Evolutionary conservation across 768 basidiomycete genomes (phyloP), one percentile per base, ranked within the genome.

Genomic region (Suillus discolor): DNA sequence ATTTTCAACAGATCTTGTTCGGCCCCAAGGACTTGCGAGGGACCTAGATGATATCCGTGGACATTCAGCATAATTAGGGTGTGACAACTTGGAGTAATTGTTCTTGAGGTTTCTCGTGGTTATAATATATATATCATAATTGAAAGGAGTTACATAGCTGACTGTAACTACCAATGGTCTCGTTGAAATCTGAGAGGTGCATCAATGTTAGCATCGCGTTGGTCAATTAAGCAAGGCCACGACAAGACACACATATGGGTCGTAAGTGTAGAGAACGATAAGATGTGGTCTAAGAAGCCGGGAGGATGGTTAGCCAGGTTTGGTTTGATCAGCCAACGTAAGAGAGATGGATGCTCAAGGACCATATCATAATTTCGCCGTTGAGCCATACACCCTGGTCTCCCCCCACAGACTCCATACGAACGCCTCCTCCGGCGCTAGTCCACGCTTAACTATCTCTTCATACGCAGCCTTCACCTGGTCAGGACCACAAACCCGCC

Each of bases 401-500:
- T 73, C 71, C 54, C 84, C 83, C 89, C 89, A 91, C 71, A 91
- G 69, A 69, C 87, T 89, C 87, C 89, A 90, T 57, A 90, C 78
- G 51, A 83, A 78, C 2, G 88, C 89, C 57, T 77, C 80, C 41
- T 85, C 81, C 9, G 89, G 85, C n/a, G 79, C 81, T 47, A 89
- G 69, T 0, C 86, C 86, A 9, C 74, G 73, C 62, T 74, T 77
- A 20, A 79, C 77, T 45, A 87, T 77, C 38, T 75, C 72, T 55
- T 80, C 78, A 67, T 89, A 91, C 16, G 81, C 83, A 42, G 69
- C 67, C 71, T 81, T 80, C 31, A 90, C 88, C 13, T 70, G 76
- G 25, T 79, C 72, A 3, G 78, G 80, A 3, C 88, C 87, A 69
- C 71, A 79, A 9, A 83, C 79, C 38, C 81, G 78, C 66, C 84